Base-by-base conservation (phyloP, 2,329 filamentous ascomycete genomes). In the Tolypocladium amazonense region DNA sequence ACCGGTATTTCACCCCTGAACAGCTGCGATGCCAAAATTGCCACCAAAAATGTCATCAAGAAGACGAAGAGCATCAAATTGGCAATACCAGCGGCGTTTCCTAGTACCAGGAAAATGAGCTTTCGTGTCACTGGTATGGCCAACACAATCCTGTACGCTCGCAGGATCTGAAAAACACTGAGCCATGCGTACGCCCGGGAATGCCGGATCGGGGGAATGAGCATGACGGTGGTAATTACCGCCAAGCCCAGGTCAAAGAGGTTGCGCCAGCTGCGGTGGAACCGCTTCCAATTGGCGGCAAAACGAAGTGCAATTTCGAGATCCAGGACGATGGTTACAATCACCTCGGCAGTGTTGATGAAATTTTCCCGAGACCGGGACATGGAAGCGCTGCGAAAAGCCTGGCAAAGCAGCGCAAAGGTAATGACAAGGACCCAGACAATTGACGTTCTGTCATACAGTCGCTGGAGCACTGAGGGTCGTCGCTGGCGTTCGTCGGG, bases 61-160 rank as follows among this genome's bases (percentile, higher is more conserved):
- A 97, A 96, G 68, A 99, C 92, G 71, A 99, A 99, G 23, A 97
- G 79, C 76, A 99, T 95, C 62, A 99, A 78, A 70, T 99, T 99
- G 45, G 89, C 83, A 62, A 99, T 88, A 89, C 95, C 95, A 53
- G 87, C 85, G 5, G 92, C 88, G 70, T 97, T 97, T 62, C 94
- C 89, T 62, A 99, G 81, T 3, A 99, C 94, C 39, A 95, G 81
- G 65, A 88, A 77, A 69, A 99, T 94, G 58, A 99, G 82, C 63
- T 92, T 88, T 63, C 90, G 82, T 0, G 92, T 99, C 66, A 97
- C 85, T 6, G 92, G 87, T 50, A 99, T 85, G 20, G 91, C 92
- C 67, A 97, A 75, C 58, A 99, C 93, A 50, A 99, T 85, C 33
- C 95, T 88, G 74, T 99, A 99, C 27, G 89, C 88, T 68, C 95